Percentiles rank a stretch among this genome's conserved stretches.
phyloP scores from a whole-genome alignment of 140 eudicot species.

The Artemisia princeps region DNA sequence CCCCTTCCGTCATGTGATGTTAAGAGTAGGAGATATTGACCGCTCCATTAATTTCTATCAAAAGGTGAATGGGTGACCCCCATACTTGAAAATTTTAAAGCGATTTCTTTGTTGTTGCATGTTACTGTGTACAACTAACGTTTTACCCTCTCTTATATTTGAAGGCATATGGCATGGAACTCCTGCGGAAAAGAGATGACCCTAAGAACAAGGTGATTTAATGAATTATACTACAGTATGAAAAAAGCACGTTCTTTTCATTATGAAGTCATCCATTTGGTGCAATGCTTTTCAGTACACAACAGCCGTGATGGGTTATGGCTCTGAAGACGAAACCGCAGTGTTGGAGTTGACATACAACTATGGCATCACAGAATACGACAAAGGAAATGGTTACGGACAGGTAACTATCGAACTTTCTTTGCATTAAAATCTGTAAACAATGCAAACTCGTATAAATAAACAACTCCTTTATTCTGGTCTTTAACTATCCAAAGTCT shows the following conservation, averaged over 20 bases:
- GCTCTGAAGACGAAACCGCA: constrained; percentile 46
- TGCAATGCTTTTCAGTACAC: constrained; percentile 37
- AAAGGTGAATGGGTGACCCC: constrained; percentile 40
- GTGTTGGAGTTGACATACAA: constrained; percentile 52
- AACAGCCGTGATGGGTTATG: constrained; percentile 52
- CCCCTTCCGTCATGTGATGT: constrained; percentile 51
- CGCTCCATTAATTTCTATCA: constrained; percentile 45
- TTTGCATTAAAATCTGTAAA: not conserved
- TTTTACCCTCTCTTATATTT: constrained; percentile 15
- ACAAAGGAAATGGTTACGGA: constrained; percentile 56
- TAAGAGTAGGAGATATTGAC: constrained; percentile 57
- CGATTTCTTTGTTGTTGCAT: not conserved
- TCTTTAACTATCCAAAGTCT: constrained; percentile 1
- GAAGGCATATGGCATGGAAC: constrained; percentile 60
- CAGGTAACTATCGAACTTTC: constrained; percentile 33
- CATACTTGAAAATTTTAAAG: not conserved
- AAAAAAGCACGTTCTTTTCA: not conserved
- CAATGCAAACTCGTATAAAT: not conserved
- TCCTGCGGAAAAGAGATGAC: constrained; percentile 41
- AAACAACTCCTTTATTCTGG: not conserved
- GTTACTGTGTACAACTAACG: not conserved
- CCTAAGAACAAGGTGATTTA: constrained; percentile 47
- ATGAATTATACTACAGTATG: not conserved
- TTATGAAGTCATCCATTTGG: constrained; percentile 7
- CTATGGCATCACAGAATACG: constrained; percentile 50